Evolutionary conservation across 2,329 filamentous ascomycete species (phyloP).

Genomic region (Amesomyces nigricolor): DNA sequence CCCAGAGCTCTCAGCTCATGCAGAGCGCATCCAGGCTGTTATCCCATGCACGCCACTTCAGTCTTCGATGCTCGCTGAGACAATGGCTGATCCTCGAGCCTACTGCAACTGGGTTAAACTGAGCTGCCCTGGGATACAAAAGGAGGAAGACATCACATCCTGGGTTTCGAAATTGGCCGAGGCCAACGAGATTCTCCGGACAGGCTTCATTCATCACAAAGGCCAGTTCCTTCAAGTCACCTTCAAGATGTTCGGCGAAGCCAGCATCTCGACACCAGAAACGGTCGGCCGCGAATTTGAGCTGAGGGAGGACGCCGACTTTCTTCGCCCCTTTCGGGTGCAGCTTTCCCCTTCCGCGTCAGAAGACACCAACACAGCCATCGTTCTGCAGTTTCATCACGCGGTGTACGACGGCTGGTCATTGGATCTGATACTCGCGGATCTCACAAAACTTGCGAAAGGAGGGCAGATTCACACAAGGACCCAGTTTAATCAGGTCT

Average conservation of each 20-base stretch:
- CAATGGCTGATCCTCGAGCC: conserved; percentile 48
- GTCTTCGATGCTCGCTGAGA: conserved; percentile 74
- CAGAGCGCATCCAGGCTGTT: conserved; percentile 42
- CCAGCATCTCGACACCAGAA: conserved; percentile 39
- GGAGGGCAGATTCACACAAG: conserved; percentile 32
- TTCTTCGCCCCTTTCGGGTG: conserved; percentile 56
- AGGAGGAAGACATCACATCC: conserved; percentile 36
- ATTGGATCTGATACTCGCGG: conserved; percentile 64
- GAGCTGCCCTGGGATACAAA: conserved; percentile 40
- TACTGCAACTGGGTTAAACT: conserved; percentile 79
- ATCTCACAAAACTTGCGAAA: conserved; percentile 52
- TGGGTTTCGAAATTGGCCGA: conserved; percentile 49
- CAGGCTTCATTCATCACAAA: conserved; percentile 60
- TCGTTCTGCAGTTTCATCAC: conserved; percentile 65
- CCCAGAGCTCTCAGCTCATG: conserved; percentile 20
- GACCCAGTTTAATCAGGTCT: conserved; percentile 57
- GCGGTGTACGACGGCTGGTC: conserved; percentile 94
- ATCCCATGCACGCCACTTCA: conserved; percentile 68
- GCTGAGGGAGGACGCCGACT: conserved; percentile 34
- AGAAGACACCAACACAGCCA: conserved; percentile 25
- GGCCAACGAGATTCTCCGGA: conserved; percentile 63
- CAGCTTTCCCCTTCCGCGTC: conserved; percentile 39
- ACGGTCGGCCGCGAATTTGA: conserved; percentile 36
- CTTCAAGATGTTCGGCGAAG: conserved; percentile 47
- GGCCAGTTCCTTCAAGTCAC: conserved; percentile 57